phyloP scores from a whole-genome alignment of 225 moss, liverwort and hornwort species.

The Climacium dendroides region DNA sequence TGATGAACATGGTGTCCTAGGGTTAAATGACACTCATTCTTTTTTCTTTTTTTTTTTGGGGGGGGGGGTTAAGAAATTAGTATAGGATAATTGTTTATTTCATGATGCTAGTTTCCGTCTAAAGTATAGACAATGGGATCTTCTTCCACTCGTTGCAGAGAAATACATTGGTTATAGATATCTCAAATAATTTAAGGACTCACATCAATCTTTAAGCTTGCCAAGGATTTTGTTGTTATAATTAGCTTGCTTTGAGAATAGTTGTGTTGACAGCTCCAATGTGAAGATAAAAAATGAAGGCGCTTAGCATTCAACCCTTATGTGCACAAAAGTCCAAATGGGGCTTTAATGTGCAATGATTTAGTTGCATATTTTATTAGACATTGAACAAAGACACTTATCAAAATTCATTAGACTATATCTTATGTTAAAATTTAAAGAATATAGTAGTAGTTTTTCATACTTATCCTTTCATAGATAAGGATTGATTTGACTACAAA shows the following conservation, averaged over 20 bases:
- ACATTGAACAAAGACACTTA: too few relatives aligned
- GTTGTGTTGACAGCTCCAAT: neutral
- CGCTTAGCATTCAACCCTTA: too few relatives aligned
- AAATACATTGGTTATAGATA: too few relatives aligned
- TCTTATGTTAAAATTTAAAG: neutral
- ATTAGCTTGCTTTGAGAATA: neutral
- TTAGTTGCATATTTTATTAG: too few relatives aligned
- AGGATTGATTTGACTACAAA: too few relatives aligned
- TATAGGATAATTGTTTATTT: neutral
- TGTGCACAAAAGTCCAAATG: too few relatives aligned
- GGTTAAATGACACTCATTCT: neutral
- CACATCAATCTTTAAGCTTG: neutral
- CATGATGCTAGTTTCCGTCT: neutral
- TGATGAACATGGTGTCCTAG: too few relatives aligned
- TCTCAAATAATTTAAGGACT: neutral
- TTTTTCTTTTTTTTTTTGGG: too few relatives aligned
- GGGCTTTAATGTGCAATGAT: too few relatives aligned
- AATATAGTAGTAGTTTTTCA: neutral
- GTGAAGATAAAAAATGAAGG: too few relatives aligned
- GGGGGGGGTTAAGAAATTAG: neutral
- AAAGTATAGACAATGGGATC: neutral
- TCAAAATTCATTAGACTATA: neutral
- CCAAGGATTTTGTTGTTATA: accelerated
- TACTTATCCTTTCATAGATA: accelerated
- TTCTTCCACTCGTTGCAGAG: neutral